phyloP scores from a whole-genome alignment of 352 stramenopile genomes.

The Halophytophthora polymorphica region DNA sequence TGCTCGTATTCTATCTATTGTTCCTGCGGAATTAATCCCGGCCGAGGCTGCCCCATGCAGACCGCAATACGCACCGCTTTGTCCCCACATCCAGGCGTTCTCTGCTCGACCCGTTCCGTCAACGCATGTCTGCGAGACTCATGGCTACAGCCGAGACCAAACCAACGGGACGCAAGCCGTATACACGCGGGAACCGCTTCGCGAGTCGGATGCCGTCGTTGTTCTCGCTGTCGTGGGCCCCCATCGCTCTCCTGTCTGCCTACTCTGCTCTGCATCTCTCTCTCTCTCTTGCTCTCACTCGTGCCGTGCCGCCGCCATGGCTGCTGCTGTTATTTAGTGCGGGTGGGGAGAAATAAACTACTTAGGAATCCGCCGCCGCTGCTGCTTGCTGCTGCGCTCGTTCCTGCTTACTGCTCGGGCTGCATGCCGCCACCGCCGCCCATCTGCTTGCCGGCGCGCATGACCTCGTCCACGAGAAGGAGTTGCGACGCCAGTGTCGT shows the following conservation, averaged over 20 bases:
- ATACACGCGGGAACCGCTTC: too few species aligned
- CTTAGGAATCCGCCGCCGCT: constrained; percentile 18
- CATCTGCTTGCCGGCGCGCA: constrained; percentile 98
- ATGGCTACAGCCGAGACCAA: too few species aligned
- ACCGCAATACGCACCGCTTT: background rate
- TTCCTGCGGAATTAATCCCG: constrained; percentile 48
- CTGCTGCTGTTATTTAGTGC: constrained; percentile 16
- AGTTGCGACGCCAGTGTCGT: constrained; percentile 98
- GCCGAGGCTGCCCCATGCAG: background rate
- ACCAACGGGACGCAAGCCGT: too few species aligned
- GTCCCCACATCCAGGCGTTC: constrained; percentile 2
- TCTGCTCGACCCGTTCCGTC: too few species aligned
- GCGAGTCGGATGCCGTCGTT: too few species aligned
- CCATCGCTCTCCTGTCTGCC: background rate
- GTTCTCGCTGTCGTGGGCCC: background rate
- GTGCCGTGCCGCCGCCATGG: too few species aligned
- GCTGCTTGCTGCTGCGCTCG: background rate
- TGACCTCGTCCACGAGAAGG: constrained; percentile 98
- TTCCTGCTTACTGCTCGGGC: constrained; percentile 58
- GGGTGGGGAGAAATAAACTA: constrained; percentile 38
- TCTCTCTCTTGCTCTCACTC: too few species aligned
- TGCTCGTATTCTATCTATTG: constrained; percentile 83
- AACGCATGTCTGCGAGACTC: too few species aligned
- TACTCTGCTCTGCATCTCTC: background rate
- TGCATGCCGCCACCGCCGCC: constrained; percentile 57